A percentile compares a stretch with the other conserved stretches of the same genome.
Evolutionary conservation across 2,329 filamentous ascomycete species (phyloP).

Genomic region (Rachicladosporium sp.): DNA sequence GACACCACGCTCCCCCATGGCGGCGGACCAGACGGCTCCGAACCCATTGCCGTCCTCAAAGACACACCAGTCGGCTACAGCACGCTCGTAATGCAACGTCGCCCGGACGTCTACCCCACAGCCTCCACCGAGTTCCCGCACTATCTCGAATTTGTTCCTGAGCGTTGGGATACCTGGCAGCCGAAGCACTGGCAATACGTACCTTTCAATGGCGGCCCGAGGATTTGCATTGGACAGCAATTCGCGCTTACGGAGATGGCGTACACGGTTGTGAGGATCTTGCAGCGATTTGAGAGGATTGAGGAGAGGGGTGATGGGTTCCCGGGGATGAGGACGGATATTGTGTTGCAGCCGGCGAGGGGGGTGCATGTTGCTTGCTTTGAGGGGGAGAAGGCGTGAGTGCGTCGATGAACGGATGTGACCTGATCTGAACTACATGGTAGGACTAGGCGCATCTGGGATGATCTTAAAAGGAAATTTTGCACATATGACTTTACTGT

Average conservation of each 20-base stretch:
- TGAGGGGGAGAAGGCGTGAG: not conserved
- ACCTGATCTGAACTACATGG: too few species aligned
- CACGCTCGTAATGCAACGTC: conserved; percentile 18
- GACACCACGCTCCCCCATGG: conserved; percentile 62
- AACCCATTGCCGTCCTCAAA: conserved; percentile 38
- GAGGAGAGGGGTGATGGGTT: conserved; percentile 4
- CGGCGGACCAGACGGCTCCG: conserved; percentile 35
- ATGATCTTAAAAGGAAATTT: too few species aligned
- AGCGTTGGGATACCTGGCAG: conserved; percentile 13
- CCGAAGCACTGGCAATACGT: conserved; percentile 7
- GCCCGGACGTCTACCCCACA: conserved; percentile 15
- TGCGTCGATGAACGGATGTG: not conserved
- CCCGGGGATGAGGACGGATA: conserved; percentile 7
- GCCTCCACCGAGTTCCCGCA: conserved; percentile 26
- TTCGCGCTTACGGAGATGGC: conserved; percentile 8
- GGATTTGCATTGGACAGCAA: conserved; percentile 9
- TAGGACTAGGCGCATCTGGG: too few species aligned
- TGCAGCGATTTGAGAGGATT: conserved; percentile 7
- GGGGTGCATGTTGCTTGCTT: conserved; percentile 4
- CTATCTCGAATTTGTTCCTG: conserved; percentile 24
- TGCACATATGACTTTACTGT: too few species aligned
- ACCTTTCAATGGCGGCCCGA: conserved; percentile 8
- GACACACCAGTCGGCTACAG: conserved; percentile 16
- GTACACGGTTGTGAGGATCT: conserved; percentile 7
- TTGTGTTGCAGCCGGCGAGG: conserved; percentile 5